phyloP scores from a whole-genome alignment of 371 early-diverging fungal genomes.

The Actinomortierella ambigua region DNA sequence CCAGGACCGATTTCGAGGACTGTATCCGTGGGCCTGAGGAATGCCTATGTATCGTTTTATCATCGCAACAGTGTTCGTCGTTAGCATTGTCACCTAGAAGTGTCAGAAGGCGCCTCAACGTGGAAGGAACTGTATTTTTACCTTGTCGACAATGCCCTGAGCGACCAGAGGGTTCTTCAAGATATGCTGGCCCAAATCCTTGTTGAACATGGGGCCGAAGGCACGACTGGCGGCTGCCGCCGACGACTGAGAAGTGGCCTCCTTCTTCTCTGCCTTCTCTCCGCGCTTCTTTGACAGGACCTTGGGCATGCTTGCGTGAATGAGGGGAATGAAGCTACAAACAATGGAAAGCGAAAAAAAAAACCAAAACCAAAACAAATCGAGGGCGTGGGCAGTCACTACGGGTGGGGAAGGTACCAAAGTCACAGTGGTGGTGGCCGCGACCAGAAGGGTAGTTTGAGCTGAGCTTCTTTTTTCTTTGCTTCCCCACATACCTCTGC shows the following conservation, averaged over 20 bases:
- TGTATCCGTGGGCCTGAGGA: conserved; percentile 90
- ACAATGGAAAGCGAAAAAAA: too few relatives aligned
- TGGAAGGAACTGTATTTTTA: too few relatives aligned
- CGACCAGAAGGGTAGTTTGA: too few relatives aligned
- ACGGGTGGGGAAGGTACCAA: too few relatives aligned
- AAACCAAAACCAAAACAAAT: too few relatives aligned
- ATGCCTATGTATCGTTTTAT: conserved; percentile 64
- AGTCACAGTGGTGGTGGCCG: too few relatives aligned
- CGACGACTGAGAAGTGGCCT: conserved; percentile 26
- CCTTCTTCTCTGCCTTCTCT: conserved; percentile 21
- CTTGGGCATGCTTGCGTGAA: conserved; percentile 24
- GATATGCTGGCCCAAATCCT: conserved; percentile 99
- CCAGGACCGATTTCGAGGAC: conserved; percentile 99
- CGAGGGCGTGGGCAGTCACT: too few relatives aligned
- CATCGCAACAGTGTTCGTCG: background rate
- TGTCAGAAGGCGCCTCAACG: too few relatives aligned
- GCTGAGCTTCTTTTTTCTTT: too few relatives aligned
- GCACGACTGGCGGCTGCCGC: conserved; percentile 53
- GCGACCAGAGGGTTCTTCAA: conserved; percentile 99
- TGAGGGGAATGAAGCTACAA: too few relatives aligned
- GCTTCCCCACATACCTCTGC: too few relatives aligned
- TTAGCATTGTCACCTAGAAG: conserved; percentile 3
- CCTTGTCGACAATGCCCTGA: conserved; percentile 97
- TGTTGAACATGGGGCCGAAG: conserved; percentile 94
- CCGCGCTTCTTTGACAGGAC: conserved; percentile 31